phyloP scores from a whole-genome alignment of 179 eudicot genomes.

The Actinidia polygama region DNA sequence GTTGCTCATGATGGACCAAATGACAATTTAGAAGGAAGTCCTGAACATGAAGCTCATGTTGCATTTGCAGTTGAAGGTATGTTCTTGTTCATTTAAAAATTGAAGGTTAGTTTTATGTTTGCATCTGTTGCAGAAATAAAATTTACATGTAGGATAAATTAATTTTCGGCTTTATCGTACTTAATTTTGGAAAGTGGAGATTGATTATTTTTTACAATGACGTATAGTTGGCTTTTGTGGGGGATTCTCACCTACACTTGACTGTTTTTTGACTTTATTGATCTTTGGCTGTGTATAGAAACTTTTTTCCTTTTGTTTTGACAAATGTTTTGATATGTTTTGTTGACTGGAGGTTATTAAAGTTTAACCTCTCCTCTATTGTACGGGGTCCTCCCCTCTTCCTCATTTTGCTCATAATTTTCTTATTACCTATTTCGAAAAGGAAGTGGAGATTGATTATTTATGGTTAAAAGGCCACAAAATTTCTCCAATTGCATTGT shows the following conservation, averaged over 20 bases:
- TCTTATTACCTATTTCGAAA: no score
- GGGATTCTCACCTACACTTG: no score
- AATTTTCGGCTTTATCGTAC: neutral
- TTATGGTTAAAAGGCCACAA: neutral
- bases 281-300: no score
- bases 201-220: neutral
- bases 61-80: constrained; percentile 86
- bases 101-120: neutral
- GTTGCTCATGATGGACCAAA: constrained; percentile 68
- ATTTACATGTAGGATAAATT: neutral
- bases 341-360: no score
- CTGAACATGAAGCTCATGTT: constrained; percentile 71
- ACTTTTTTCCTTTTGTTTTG: no score
- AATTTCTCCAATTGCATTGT: neutral
- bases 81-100: neutral
- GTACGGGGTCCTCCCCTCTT: no score
- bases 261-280: no score
- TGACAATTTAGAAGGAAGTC: constrained; percentile 39
- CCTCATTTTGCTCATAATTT: no score
- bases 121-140: neutral
- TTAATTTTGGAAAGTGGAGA: neutral
- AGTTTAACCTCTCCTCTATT: no score
- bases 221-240: no score
- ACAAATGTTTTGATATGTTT: no score
- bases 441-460: neutral